A percentile compares a stretch with the other conserved stretches of the same genome.
phyloP scores from a whole-genome alignment of 129 eudicot genomes.

The Oenanthe sinensis region DNA sequence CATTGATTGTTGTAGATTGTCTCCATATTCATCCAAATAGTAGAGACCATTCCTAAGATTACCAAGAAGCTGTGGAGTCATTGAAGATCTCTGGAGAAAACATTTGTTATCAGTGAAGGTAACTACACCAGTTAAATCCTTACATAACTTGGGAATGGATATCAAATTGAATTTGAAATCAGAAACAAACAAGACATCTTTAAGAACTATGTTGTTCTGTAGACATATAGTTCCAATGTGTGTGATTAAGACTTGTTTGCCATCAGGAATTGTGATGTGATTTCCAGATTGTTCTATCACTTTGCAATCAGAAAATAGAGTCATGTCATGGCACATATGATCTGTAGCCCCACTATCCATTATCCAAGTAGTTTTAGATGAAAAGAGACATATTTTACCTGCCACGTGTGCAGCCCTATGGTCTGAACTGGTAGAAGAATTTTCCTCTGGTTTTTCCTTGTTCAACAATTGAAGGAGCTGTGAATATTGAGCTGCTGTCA shows the following conservation, averaged over 20 bases:
- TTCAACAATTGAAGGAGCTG: background rate
- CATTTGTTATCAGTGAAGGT: background rate
- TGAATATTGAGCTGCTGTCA: background rate
- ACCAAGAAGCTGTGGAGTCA: background rate
- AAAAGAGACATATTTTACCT: background rate
- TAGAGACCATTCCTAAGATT: background rate
- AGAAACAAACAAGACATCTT: background rate
- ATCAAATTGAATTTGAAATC: background rate
- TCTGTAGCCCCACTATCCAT: background rate
- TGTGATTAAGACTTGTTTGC: background rate
- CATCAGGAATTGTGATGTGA: no score
- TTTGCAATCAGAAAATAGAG: background rate
- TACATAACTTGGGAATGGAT: background rate
- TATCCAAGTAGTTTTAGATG: background rate
- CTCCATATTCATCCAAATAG: no score
- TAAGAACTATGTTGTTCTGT: fast-evolving
- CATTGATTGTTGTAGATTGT: no score
- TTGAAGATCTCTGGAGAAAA: background rate
- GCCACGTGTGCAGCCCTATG: background rate
- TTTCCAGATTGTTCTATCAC: fast-evolving
- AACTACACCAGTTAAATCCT: background rate
- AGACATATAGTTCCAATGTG: background rate
- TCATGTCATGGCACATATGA: background rate
- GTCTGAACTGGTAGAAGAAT: background rate
- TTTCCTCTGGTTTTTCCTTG: fast-evolving